Percentiles rank a stretch among this genome's conserved stretches.
These are phyloP conservation scores for Claviceps sp. DNA, from an alignment of 2,329 filamentous ascomycete species.

Conservation along the genomic window DNA sequence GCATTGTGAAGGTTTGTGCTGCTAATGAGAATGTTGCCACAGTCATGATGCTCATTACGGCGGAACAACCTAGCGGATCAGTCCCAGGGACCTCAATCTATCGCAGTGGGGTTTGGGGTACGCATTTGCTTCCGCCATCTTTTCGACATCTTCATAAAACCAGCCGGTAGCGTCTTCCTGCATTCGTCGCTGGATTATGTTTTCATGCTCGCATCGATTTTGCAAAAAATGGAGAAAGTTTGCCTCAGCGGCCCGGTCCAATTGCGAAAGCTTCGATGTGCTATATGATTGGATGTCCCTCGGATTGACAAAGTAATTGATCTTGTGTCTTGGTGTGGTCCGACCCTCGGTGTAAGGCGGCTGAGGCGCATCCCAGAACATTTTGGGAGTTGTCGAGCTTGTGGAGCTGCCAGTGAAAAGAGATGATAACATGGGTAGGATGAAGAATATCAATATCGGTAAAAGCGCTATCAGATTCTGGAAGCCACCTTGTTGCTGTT, in stretches of 20 bases:
- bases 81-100: constrained; percentile 30
- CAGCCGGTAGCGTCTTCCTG: constrained; percentile 73
- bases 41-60: background rate
- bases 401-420: constrained; percentile 47
- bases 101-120: constrained; percentile 40
- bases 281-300: constrained; percentile 59
- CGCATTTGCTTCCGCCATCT: constrained; percentile 55
- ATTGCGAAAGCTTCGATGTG: constrained; percentile 51
- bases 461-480: constrained; percentile 61
- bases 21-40: background rate
- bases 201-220: constrained; percentile 63
- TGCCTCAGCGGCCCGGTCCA: constrained; percentile 68
- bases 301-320: constrained; percentile 80
- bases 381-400: constrained; percentile 43
- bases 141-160: constrained; percentile 70
- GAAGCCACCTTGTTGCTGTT: constrained; percentile 37
- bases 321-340: constrained; percentile 53
- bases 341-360: constrained; percentile 64
- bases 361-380: constrained; percentile 61
- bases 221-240: constrained; percentile 55
- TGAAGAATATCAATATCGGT: constrained; percentile 77
- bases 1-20: background rate
- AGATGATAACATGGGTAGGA: constrained; percentile 71
- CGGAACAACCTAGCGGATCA: constrained; percentile 12
- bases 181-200: constrained; percentile 48